These are phyloP conservation scores for Teratosphaeria pseudoeucalypti DNA, from an alignment of 2,329 filamentous ascomycete genomes.

Conservation along the genomic window DNA sequence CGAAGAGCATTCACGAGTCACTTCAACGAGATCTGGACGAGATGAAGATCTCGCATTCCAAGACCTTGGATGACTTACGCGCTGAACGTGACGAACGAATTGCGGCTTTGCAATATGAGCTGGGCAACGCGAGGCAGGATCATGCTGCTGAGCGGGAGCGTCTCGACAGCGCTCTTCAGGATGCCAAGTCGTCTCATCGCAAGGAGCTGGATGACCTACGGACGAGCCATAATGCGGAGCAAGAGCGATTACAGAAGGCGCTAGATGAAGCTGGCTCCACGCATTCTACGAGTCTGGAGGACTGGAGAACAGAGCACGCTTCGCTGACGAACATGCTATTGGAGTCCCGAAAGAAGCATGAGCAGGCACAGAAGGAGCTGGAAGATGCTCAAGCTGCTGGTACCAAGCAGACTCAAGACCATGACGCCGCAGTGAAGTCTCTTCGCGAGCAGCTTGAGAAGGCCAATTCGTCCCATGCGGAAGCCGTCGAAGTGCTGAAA, in stretches of 20 bases:
- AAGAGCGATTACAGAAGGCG: background rate
- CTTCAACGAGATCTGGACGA: background rate
- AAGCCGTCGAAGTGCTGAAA: background rate
- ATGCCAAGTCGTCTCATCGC: background rate
- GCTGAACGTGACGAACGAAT: constrained; percentile 1
- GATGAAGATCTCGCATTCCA: background rate
- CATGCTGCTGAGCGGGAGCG: background rate
- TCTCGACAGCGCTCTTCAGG: background rate
- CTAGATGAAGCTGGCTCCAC: background rate
- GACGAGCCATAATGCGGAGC: background rate
- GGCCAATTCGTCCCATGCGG: background rate
- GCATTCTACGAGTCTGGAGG: background rate
- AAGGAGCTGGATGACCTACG: background rate
- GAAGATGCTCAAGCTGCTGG: background rate
- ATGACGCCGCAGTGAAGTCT: background rate
- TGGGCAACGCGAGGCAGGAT: background rate
- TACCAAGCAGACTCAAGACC: background rate
- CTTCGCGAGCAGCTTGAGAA: background rate
- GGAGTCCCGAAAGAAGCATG: background rate
- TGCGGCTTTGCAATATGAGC: background rate
- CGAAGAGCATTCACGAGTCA: background rate
- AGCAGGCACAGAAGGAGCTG: background rate
- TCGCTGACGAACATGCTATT: background rate
- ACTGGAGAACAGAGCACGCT: background rate
- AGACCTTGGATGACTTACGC: constrained; percentile 1